Conservation (phyloP, 768 basidiomycete species). For the Suillus hirtellus region DNA sequence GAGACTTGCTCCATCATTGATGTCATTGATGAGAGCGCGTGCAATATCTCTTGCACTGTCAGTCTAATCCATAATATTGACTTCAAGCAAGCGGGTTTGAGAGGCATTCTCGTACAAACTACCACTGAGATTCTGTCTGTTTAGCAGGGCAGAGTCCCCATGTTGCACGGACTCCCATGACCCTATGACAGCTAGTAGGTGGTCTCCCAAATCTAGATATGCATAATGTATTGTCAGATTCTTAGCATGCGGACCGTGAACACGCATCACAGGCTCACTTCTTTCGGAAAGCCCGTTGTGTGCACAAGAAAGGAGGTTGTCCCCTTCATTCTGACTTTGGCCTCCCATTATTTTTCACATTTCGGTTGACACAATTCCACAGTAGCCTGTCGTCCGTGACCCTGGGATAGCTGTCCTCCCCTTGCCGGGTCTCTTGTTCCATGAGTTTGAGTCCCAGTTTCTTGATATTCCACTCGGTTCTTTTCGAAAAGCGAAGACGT, state of each 20-base stretch:
- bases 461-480: too few species aligned
- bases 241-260: not conserved
- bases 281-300: conserved; percentile 85
- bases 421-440: too few species aligned
- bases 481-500: too few species aligned
- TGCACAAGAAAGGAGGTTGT: conserved; percentile 77
- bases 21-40: conserved; percentile 65
- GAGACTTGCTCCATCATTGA: conserved; percentile 28
- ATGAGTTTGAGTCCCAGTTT: too few species aligned
- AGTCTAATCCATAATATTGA: conserved; percentile 52
- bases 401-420: too few species aligned
- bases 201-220: conserved; percentile 75
- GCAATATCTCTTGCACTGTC: conserved; percentile 71
- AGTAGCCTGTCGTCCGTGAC: conserved; percentile 37
- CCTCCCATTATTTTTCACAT: conserved; percentile 37
- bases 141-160: too few species aligned
- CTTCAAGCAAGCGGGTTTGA: not conserved
- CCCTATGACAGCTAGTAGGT: conserved; percentile 53
- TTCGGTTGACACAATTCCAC: conserved; percentile 76
- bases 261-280: conserved; percentile 46
- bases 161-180: too few species aligned
- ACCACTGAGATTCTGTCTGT: too few species aligned
- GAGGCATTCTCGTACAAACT: too few species aligned
- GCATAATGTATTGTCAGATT: not conserved
- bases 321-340: conserved; percentile 33